Base-by-base conservation (phyloP, 495 filamentous ascomycete genomes). In the Aspergillus olivimuriae region DNA sequence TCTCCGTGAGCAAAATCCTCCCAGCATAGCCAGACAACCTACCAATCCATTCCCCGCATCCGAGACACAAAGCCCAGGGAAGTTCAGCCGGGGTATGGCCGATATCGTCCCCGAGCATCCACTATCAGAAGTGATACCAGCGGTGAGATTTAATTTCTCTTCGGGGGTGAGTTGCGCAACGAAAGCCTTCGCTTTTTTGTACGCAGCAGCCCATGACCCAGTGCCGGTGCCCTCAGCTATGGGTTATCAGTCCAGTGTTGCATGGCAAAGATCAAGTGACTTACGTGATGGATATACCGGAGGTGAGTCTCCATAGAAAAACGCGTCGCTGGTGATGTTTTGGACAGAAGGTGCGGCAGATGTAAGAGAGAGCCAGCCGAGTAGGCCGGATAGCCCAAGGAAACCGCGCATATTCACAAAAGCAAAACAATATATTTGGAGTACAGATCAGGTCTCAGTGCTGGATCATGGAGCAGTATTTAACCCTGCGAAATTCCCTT, bases 1-100 rank as follows among this genome's bases (percentile, higher is more conserved):
- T 22, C 8, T 22, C 15, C n/a, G 35, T 20, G 17, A 34, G 33
- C n/a, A 12, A 7, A n/a, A n/a, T n/a, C n/a, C n/a, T n/a, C n/a
- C n/a, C n/a, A n/a, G n/a, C n/a, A n/a, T n/a, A 12, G 24, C 6
- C 24, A 28, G 24, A 11, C 9, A 7, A 50, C 53, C 11, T 35
- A 62, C 58, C 26, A 84, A 52, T 5, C 81, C 82, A 52, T 83
- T 76, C 1, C 76, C 78, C 2, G 80, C 81, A 53, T 87, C 81
- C 8, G 58, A 61, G 0, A 87, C 65, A 47, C 81, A 85, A 23
- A 85, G 57, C 2, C 83, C 83, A 0, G 77, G 69, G 48, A 81
- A 85, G 1, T 52, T 58, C 3, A 86, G 58, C 5, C 80, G 65
- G 0, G 70, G 65, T 19, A 84, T 63, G 2, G 66, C 55, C 11